Evolutionary conservation across 164 flowering plant genomes (phyloP), one percentile per base, ranked within the genome.

Genomic region (Taxillus chinensis): DNA sequence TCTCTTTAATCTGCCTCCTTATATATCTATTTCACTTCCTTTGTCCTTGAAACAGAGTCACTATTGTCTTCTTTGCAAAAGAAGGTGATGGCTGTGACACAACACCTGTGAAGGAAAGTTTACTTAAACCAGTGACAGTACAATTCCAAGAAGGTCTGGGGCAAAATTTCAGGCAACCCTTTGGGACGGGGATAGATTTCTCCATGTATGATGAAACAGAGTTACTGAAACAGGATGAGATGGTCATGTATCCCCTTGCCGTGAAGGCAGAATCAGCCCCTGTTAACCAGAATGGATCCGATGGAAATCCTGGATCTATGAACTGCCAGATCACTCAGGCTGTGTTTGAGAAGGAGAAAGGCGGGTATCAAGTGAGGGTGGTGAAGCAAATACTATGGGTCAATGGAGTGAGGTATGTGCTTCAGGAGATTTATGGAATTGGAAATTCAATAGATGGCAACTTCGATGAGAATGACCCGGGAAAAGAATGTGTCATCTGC

Each of bases 401-500:
- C 57, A 83, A 80, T 67, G 79, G 82, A 3, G 79, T 78, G 84
- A 87, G 97, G 71, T 95, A 95, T 70, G 99, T 91, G 71, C 75
- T 95, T 62, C 99, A 95, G 67, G 99, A 95, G 77, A 95, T 95
- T 14, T 95, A 87, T 64, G 99, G 99, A 9, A 95, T 95, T 70
- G 97, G 96, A 4, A 91, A 91, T 75, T 87, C 97, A 1, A 87
- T 84, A 16, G 89, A 84, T 39, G 77, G 73, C 60, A 92, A 90
- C 37, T 69, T 78, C 45, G 99, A 95, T 71, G 87, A 73, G 37
- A 86, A 85, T 75, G 95, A 95, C 60, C 90, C 86, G 0, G 96
- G 97, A 16, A 95, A 95, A 71, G 99, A 95, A 76, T 95, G 97
- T 71, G 99, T 91, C 9, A 86, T 95, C 58, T 95, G 99, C 82